Evolutionary conservation across 148 eudicot genomes (phyloP).

Genomic region (Nepenthes mirabilis): DNA sequence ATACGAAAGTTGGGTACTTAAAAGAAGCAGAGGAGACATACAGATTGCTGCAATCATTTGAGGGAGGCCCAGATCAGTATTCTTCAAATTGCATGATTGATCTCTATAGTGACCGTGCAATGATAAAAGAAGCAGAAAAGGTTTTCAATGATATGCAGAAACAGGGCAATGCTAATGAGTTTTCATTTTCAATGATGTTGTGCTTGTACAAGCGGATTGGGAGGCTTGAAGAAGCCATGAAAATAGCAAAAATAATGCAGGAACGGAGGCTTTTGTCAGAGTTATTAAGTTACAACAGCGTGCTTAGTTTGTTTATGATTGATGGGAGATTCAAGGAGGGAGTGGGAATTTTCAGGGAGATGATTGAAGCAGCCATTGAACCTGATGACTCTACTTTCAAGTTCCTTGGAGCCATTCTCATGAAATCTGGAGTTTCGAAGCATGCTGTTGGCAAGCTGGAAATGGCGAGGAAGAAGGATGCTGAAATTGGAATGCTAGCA

Average conservation of each 20-base stretch:
- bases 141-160: conserved; percentile 37
- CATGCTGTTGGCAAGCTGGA: conserved; percentile 51
- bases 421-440: conserved; percentile 61
- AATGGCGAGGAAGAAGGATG: conserved; percentile 34
- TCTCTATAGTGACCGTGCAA: conserved; percentile 54
- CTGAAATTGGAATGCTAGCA: conserved; percentile 33
- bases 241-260: conserved; percentile 56
- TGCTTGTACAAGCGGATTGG: conserved; percentile 81
- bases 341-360: conserved; percentile 46
- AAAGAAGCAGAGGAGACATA: conserved; percentile 66
- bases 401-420: conserved; percentile 46
- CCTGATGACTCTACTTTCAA: conserved; percentile 68
- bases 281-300: conserved; percentile 67
- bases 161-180: conserved; percentile 71
- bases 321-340: conserved; percentile 69
- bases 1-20: conserved; percentile 69
- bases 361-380: conserved; percentile 35
- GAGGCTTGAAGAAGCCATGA: conserved; percentile 48
- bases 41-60: conserved; percentile 34
- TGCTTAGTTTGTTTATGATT: conserved; percentile 48
- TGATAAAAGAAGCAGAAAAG: conserved; percentile 64
- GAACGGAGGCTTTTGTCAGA: conserved; percentile 55
- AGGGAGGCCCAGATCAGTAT: conserved; percentile 40
- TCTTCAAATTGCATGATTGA: conserved; percentile 86
- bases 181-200: conserved; percentile 84